Evolutionary conservation across 2,329 filamentous ascomycete genomes (phyloP), one percentile per base, ranked within the genome.

Genomic region (Alternaria alternata): DNA sequence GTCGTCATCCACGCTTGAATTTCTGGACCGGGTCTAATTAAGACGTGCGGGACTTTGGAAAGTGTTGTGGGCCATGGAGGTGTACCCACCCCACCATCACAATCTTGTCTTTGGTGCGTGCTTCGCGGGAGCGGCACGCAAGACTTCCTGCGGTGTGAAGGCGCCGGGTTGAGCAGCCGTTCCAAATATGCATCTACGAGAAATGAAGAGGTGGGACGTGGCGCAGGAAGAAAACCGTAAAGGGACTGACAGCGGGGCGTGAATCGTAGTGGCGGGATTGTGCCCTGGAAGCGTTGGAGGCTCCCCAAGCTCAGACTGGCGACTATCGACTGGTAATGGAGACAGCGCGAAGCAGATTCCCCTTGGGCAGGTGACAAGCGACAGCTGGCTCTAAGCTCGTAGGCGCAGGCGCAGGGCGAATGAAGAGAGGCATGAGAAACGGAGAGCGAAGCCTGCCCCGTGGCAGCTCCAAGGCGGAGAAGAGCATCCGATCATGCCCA

Each of bases 71-170:
- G 28, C 44, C 44, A 6, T 22, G 11, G n/a, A 16, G 18, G 20
- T 22, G 44, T 18, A 34, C 14, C 46, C 30, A 24, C 32, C 30
- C 30, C 18, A 36, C 46, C 46, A 36, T 49, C 18, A 36, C 30
- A 24, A 14, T 38, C 20, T 38, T 9, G 46, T 49, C 32, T 36
- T 3, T n/a, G 6, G 14, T 16, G 32, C 46, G 20, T 49, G 46
- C 46, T 49, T 36, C 46, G 49, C 49, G 26, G 36, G 24, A 51
- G 34, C 22, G 22, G 36, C 34, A 18, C 11, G n/a, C 36, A 22
- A 30, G 49, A 30, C 36, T 51, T 41, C n/a, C 41, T 49, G 20
- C n/a, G n/a, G 22, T 16, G n/a, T 41, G 49, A 51, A 20, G 49
- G 34, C 24, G 34, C 16, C 26, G 36, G 49, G 18, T 7, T 8